Percentiles rank a stretch among this genome's conserved stretches.
phyloP scores from a whole-genome alignment of 257 asterid species.

The Apocynum venetum region DNA sequence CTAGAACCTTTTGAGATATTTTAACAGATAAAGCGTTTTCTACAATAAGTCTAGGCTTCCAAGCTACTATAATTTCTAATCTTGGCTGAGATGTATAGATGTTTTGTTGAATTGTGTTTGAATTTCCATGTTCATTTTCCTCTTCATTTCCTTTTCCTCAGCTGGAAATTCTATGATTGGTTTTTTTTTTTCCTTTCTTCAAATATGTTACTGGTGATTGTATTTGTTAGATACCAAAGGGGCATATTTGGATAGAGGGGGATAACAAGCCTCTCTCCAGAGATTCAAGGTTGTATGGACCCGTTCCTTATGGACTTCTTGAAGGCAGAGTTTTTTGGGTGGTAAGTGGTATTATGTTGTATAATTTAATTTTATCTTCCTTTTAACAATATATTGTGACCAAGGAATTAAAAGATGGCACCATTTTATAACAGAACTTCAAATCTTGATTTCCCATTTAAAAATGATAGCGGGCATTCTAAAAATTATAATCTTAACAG shows the following conservation, averaged over 20 bases:
- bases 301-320: constrained; percentile 69
- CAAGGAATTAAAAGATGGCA: not conserved
- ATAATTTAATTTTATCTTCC: not conserved
- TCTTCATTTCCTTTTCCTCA: not conserved
- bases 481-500: no score
- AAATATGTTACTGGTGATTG: not conserved
- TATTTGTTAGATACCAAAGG: constrained; percentile 62
- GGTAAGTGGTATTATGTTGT: constrained; percentile 35
- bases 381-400: not conserved
- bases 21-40: not conserved
- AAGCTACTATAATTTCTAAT: no score
- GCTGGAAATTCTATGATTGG: not conserved
- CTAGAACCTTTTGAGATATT: not conserved
- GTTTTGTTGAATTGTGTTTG: not conserved
- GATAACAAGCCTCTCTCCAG: constrained; percentile 41
- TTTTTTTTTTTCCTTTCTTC: not conserved
- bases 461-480: not conserved
- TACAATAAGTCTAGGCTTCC: not conserved
- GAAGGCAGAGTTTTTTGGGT: constrained; percentile 49
- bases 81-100: not conserved
- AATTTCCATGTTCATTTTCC: not conserved
- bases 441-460: not conserved
- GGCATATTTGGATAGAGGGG: constrained; percentile 87
- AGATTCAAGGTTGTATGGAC: constrained; percentile 73
- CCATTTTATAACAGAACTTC: not conserved